Conservation (phyloP, 2,329 filamentous ascomycete genomes). For the Trichoderma sp. region DNA sequence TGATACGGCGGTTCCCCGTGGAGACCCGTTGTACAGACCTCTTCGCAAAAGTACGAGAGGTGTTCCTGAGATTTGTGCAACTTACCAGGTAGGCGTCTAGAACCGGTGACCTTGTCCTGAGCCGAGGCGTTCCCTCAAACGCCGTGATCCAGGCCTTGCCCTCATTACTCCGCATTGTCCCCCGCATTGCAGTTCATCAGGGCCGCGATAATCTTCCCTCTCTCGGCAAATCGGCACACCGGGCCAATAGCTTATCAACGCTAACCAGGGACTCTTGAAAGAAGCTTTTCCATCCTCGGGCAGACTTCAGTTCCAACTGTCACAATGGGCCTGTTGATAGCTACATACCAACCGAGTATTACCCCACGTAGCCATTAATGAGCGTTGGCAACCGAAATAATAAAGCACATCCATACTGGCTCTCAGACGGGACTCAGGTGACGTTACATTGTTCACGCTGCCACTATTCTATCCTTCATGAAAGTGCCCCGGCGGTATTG, state of each 20-base stretch:
- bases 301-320: background rate
- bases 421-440: constrained; percentile 10
- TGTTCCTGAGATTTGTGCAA: background rate
- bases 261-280: constrained; percentile 13
- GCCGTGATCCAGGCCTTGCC: background rate
- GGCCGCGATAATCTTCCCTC: constrained; percentile 8
- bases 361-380: constrained; percentile 8
- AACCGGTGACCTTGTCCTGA: constrained; percentile 5
- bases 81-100: background rate
- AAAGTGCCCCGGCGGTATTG: background rate
- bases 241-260: constrained; percentile 15
- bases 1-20: background rate
- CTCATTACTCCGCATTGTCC: constrained; percentile 19
- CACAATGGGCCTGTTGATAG: background rate
- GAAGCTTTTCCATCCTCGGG: constrained; percentile 9
- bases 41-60: background rate
- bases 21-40: no score
- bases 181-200: background rate
- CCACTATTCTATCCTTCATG: background rate
- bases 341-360: background rate
- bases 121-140: background rate
- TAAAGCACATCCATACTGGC: background rate
- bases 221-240: constrained; percentile 20
- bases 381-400: background rate
- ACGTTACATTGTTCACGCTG: constrained; percentile 15